Evolutionary conservation across 495 filamentous ascomycete species (phyloP), one percentile per base, ranked within the genome.

Genomic region (Aspergillus homomorphus): DNA sequence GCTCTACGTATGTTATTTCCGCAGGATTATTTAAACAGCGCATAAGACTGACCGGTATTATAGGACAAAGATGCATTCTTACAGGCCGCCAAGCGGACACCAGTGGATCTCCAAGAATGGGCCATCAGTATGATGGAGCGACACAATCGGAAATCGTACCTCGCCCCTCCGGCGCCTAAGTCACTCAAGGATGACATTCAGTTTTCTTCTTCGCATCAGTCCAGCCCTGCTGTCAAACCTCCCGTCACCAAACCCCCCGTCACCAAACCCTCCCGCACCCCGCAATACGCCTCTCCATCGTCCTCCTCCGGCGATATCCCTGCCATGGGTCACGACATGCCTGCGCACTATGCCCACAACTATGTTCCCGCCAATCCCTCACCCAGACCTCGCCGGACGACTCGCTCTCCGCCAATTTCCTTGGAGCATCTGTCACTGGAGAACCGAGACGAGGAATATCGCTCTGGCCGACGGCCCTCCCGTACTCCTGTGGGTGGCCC

Each of bases 41-140:
- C 12, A 6, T 51, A 28, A 30, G 33, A 51, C 60, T 66, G 51
- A 74, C 66, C 46, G 62, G 45, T 10, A 45, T 42, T 50, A 0
- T 56, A 96, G 91, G 92, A 96, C 58, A 86, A 87, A 54, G 92
- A 97, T 68, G 84, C 88, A 1, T 97, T 97, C 71, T 79, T 97
- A n/a, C 90, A 92, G 67, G 92, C 92, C 49, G 92, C 92, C 28
- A 96, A 95, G 77, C 86, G 92, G 48, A 97, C 92, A 1, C 92
- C 92, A 0, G 92, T 97, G 5, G 87, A 97, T 69, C 77, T 97
- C 18, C 83, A 88, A 74, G 87, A 88, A 53, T 97, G 92, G 92
- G 92, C 92, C 21, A 85, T 92, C 50, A 84, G 88, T 65, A 82
- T 97, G 80, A 92, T 96, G 84, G 89, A 95, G 61, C 83, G 85